Percentiles rank a stretch among this genome's conserved stretches.
phyloP scores from a whole-genome alignment of 176 grass and related monocot species.

The Musa itinerans region DNA sequence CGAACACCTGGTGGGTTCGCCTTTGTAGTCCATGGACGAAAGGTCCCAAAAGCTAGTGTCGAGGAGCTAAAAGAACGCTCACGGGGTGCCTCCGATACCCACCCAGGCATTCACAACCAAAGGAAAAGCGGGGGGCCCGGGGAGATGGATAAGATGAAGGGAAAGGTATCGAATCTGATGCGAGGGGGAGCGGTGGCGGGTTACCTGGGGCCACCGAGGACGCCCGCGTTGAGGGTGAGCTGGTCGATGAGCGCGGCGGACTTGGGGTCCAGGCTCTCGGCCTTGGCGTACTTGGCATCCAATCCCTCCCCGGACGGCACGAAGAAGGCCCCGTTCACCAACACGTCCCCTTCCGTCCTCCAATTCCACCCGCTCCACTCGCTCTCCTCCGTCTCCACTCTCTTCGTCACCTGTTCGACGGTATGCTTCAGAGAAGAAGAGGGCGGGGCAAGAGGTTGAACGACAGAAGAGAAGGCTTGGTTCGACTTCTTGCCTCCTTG shows the following conservation, averaged over 20 bases:
- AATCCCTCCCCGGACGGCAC: slow-evolving; percentile 71
- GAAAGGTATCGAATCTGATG: not conserved
- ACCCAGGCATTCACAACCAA: not conserved
- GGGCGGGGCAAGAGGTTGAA: not conserved
- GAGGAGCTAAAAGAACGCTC: not conserved
- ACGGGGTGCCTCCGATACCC: not conserved
- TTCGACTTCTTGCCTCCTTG: slow-evolving; percentile 82
- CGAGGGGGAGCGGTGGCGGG: not conserved
- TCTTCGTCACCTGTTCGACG: slow-evolving; percentile 70
- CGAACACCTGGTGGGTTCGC: not conserved
- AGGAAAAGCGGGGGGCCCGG: not conserved
- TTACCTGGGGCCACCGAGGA: slow-evolving; percentile 73
- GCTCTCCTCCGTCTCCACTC: slow-evolving; percentile 76
- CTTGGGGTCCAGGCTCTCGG: slow-evolving; percentile 53
- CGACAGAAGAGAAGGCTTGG: not conserved
- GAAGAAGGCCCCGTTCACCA: slow-evolving; percentile 97
- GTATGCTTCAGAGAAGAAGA: no score
- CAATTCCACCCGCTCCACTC: slow-evolving; percentile 81
- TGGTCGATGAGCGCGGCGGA: slow-evolving; percentile 59
- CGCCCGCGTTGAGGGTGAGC: slow-evolving; percentile 82
- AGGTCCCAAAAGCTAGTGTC: not conserved
- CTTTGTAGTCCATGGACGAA: not conserved
- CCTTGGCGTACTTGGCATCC: slow-evolving; percentile 61
- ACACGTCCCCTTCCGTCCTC: slow-evolving; percentile 89
- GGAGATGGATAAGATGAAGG: not conserved